phyloP scores from a whole-genome alignment of 169 alveolate species.

The Nephromyces sp. region DNA sequence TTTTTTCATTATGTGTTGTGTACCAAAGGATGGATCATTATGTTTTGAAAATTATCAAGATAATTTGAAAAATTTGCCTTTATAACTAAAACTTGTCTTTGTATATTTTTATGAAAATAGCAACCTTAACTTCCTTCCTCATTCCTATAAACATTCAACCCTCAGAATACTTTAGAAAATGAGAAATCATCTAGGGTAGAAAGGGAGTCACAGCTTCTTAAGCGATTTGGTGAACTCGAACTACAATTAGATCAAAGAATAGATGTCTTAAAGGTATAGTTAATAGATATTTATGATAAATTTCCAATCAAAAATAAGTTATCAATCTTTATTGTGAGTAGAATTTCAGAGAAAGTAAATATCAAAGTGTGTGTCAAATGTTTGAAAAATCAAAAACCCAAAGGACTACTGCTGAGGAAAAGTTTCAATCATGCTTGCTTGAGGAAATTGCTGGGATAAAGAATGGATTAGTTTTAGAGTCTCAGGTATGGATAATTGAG shows the following conservation, averaged over 20 bases:
- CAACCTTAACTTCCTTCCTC: not conserved
- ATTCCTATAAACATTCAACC: not conserved
- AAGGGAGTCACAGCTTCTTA: conserved; percentile 28
- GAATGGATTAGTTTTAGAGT: conserved; percentile 30
- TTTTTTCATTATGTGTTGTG: no score
- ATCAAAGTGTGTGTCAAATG: conserved; percentile 16
- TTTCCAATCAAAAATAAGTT: not conserved
- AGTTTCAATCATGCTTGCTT: conserved; percentile 26
- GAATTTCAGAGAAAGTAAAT: conserved; percentile 24
- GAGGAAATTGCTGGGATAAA: conserved; percentile 34
- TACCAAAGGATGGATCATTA: no score
- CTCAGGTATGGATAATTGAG: conserved; percentile 3
- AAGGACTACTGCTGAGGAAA: conserved; percentile 32
- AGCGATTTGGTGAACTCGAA: conserved; percentile 31
- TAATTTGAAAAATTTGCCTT: no score
- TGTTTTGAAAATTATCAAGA: no score
- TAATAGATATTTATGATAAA: not conserved
- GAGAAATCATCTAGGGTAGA: conserved; percentile 24
- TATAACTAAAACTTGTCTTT: no score
- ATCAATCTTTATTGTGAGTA: not conserved
- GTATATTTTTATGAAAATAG: no score
- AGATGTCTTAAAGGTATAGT: conserved; percentile 32
- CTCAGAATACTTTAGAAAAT: conserved; percentile 24
- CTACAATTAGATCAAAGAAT: conserved; percentile 12
- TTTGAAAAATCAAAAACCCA: conserved; percentile 20